Evolutionary conservation across 345 rosid genomes (phyloP).

Genomic region (Erodium maritimum): DNA sequence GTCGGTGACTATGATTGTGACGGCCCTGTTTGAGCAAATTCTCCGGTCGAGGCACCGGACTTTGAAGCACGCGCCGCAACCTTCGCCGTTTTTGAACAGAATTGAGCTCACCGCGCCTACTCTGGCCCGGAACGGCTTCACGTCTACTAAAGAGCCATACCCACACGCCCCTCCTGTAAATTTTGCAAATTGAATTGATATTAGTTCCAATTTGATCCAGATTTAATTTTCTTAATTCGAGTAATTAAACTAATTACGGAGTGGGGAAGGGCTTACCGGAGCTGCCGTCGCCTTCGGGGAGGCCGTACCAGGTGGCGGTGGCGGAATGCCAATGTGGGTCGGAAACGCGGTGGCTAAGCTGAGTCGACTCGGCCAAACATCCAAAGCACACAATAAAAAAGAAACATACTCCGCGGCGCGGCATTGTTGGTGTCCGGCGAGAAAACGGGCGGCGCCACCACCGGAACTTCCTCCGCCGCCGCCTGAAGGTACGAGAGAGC

Average conservation of each 20-base stretch:
- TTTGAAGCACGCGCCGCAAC: conserved; percentile 92
- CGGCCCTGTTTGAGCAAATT: conserved; percentile 70
- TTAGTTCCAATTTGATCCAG: too few relatives aligned
- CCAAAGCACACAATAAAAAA: conserved; percentile 9
- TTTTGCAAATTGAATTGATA: too few relatives aligned
- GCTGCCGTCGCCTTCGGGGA: conserved; percentile 92
- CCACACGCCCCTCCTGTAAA: conserved; percentile 91
- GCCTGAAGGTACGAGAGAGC: too few relatives aligned
- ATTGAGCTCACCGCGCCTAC: conserved; percentile 86
- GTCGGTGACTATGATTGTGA: conserved; percentile 84
- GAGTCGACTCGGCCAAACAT: conserved; percentile 15
- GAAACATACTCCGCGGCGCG: conserved; percentile 9
- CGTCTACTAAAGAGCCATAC: conserved; percentile 79
- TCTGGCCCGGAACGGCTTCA: conserved; percentile 68
- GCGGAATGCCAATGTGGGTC: conserved; percentile 62
- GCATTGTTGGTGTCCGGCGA: background rate
- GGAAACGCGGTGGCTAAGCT: conserved; percentile 15
- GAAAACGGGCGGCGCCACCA: too few relatives aligned
- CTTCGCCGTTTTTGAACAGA: conserved; percentile 77
- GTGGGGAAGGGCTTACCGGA: conserved; percentile 43
- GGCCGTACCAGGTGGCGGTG: conserved; percentile 96
- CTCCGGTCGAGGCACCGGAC: conserved; percentile 60
- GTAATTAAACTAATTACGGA: too few relatives aligned
- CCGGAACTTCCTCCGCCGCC: too few relatives aligned
- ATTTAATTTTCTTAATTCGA: too few relatives aligned